phyloP scores from a whole-genome alignment of 352 stramenopile species.

The Pseudoperonospora humuli region DNA sequence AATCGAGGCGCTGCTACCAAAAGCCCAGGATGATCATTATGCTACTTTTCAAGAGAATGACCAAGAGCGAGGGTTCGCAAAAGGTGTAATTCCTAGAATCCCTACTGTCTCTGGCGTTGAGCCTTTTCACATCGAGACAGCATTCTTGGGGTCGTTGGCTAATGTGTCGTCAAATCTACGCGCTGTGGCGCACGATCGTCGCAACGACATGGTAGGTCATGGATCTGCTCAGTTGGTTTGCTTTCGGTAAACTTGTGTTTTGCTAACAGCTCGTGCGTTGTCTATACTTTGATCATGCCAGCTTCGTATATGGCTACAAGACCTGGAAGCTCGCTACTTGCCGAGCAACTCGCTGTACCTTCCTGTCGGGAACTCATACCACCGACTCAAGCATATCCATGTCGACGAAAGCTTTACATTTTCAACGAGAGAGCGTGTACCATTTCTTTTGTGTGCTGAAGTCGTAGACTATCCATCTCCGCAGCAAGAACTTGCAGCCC shows the following conservation, averaged over 20 bases:
- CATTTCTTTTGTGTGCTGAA: conserved; percentile 68
- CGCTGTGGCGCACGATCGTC: conserved; percentile 40
- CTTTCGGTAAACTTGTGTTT: not conserved
- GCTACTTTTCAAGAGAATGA: conserved; percentile 52
- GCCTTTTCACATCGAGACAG: conserved; percentile 61
- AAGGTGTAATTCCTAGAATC: conserved; percentile 2
- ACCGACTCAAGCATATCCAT: conserved; percentile 72
- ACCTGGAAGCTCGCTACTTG: conserved; percentile 60
- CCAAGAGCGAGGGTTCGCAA: conserved; percentile 31
- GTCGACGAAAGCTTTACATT: conserved; percentile 80
- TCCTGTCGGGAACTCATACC: conserved; percentile 65
- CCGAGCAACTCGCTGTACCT: conserved; percentile 76
- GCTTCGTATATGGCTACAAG: conserved; percentile 58
- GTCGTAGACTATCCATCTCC: conserved; percentile 61
- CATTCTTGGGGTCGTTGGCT: conserved; percentile 61
- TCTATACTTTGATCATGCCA: conserved; percentile 11
- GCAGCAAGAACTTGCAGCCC: conserved; percentile 15
- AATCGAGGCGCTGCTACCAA: conserved; percentile 38
- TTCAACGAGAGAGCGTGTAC: conserved; percentile 73
- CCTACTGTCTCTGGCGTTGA: conserved; percentile 16
- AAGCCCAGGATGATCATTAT: conserved; percentile 57
- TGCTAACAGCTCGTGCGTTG: not conserved
- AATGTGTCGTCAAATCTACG: conserved; percentile 71
- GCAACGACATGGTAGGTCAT: conserved; percentile 57
- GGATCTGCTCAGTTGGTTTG: not conserved